A percentile compares a stretch with the other conserved stretches of the same genome.
These are phyloP conservation scores for Taphrina wiesneri DNA, from an alignment of 1,139 yeast species.

Conservation along the genomic window DNA sequence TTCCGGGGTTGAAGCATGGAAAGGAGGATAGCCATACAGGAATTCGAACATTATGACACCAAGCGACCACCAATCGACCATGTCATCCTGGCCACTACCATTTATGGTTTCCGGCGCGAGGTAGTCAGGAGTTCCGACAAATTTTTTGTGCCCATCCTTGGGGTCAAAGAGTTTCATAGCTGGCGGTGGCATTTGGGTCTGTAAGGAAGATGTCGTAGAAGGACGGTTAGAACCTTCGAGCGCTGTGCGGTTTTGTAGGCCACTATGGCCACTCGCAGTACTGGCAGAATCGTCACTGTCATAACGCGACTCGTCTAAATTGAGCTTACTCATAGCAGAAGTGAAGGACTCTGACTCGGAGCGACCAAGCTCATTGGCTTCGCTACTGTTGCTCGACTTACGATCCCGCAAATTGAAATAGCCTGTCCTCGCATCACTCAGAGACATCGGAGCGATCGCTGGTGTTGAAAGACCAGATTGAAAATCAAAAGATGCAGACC, in stretches of 20 bases:
- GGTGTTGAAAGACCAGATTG: slow-evolving; percentile 37
- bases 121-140: slow-evolving; percentile 97
- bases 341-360: slow-evolving; percentile 2
- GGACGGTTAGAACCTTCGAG: neutral
- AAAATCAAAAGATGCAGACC: slow-evolving; percentile 36
- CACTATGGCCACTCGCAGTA: slow-evolving; percentile 10
- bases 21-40: slow-evolving; percentile 91
- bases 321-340: slow-evolving; percentile 16
- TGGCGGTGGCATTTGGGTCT: slow-evolving; percentile 42
- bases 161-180: slow-evolving; percentile 74
- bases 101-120: slow-evolving; percentile 93
- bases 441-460: slow-evolving; percentile 28
- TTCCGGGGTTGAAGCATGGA: slow-evolving; percentile 79
- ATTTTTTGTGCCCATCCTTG: slow-evolving; percentile 55
- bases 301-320: slow-evolving; percentile 2
- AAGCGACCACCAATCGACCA: slow-evolving; percentile 98
- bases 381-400: slow-evolving; percentile 5
- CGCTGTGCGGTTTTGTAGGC: neutral
- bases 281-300: slow-evolving; percentile 22
- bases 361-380: neutral
- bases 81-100: slow-evolving; percentile 81
- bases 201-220: neutral
- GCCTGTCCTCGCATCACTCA: slow-evolving; percentile 19
- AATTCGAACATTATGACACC: slow-evolving; percentile 95
- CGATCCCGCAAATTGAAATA: slow-evolving; percentile 27